These are phyloP conservation scores for Amphirosellinia nigrospora DNA, from an alignment of 495 filamentous ascomycete genomes.

Conservation along the genomic window DNA sequence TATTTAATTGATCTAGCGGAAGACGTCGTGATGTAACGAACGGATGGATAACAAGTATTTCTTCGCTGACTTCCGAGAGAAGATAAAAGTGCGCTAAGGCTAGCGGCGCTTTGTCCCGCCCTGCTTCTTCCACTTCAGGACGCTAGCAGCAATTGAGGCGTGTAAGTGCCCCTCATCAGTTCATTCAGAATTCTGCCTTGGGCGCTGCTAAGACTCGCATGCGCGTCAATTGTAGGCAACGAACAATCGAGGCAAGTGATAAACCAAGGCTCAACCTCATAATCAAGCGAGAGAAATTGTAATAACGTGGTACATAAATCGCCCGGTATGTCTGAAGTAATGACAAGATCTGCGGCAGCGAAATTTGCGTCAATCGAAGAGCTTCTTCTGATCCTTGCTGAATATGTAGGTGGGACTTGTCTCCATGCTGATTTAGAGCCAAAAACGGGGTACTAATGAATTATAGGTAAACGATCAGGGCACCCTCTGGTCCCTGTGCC, in stretches of 20 bases:
- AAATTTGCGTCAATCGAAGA: constrained; percentile 22
- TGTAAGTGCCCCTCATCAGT: not conserved
- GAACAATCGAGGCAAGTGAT: not conserved
- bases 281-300: not conserved
- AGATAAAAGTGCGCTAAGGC: not conserved
- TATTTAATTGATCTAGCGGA: not conserved
- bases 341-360: constrained; percentile 5
- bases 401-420: constrained; percentile 7
- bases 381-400: constrained; percentile 17
- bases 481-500: constrained; percentile 13
- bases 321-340: not conserved
- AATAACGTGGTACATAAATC: not conserved
- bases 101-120: not conserved
- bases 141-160: constrained; percentile 6
- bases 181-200: not conserved
- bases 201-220: not conserved
- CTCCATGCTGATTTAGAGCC: not conserved
- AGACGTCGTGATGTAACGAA: not conserved
- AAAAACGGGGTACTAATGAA: not conserved
- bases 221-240: not conserved
- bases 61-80: not conserved
- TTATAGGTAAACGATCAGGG: constrained; percentile 3
- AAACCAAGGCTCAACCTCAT: not conserved
- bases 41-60: not conserved
- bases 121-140: not conserved